A percentile compares a stretch with the other conserved stretches of the same genome.
phyloP scores from a whole-genome alignment of 306 rosid genomes.

The Glycine tomentella region DNA sequence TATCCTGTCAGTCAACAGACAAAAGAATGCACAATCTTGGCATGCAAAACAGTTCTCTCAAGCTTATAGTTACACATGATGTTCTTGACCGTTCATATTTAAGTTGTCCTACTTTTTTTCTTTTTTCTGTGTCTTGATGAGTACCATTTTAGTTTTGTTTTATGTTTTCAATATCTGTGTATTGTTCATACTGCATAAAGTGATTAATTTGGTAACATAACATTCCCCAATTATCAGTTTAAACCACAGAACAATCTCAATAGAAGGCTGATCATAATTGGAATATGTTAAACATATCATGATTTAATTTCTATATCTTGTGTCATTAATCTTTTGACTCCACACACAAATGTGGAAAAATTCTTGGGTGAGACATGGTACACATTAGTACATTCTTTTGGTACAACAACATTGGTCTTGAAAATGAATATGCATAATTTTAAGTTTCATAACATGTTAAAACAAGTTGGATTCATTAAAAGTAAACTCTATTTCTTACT shows the following conservation, averaged over 20 bases:
- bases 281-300: background rate
- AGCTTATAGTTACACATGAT: background rate
- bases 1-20: slow-evolving; percentile 22
- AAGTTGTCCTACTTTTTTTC: background rate
- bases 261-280: slow-evolving; percentile 8
- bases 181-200: background rate
- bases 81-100: slow-evolving; percentile 6
- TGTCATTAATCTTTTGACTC: background rate
- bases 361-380: background rate
- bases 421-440: background rate
- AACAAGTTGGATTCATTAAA: too few species aligned
- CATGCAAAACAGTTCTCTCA: slow-evolving; percentile 32
- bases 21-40: slow-evolving; percentile 36
- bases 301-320: background rate
- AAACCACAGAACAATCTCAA: too few species aligned
- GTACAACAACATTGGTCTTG: too few species aligned
- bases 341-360: background rate
- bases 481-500: too few species aligned
- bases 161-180: slow-evolving; percentile 11
- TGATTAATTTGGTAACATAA: too few species aligned
- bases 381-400: background rate
- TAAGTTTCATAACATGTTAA: background rate
- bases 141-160: slow-evolving; percentile 9
- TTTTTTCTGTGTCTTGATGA: slow-evolving; percentile 1
- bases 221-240: too few species aligned